Evolutionary conservation across 164 flowering plant genomes (phyloP), one percentile per base, ranked within the genome.

Genomic region (Buxus sempervirens): DNA sequence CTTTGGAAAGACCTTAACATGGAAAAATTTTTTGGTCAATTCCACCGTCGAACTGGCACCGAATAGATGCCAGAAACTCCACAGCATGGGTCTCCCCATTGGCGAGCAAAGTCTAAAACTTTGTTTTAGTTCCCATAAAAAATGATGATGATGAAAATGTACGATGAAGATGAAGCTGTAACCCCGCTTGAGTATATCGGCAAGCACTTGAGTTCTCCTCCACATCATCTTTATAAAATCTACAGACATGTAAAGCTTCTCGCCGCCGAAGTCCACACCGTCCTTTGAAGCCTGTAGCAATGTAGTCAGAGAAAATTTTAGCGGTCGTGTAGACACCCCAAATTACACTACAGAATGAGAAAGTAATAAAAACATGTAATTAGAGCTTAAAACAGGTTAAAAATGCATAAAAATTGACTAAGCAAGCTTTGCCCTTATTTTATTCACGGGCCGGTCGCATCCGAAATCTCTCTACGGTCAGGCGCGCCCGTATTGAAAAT

Each of bases 51-150:
- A 66, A 64, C 73, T 16, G 90, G 82, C 60, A 67, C 85, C 26
- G 90, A 83, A 26, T 82, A 76, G 73, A 88, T 91, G 95, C 76
- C 93, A 20, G 90, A 83, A 13, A 77, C 87, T 27, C 93, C 90
- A 0, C 79, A 72, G 19, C 84, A 86, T 1, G 79, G 76, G n/a
- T 54, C 86, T 62, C 88, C 82, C 75, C 98, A 89, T 77, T 87
- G 96, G 7, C 71, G 91, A 60, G 85, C 97, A 48, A 92, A 82
- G 60, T 90, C 97, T 36, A 96, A 91, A 7, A 87, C 90, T 66
- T 74, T 82, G 57, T 88, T 87, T 81, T 86, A 88, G 13, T 77
- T 85, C 67, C 79, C 87, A 23, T 23, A 5, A 41, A 5, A 41
- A 41, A 5, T 41, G 12, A 41, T n/a, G 45, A 41, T 5, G 45